These are phyloP conservation scores for Udeniomyces megalosporus DNA, from an alignment of 768 basidiomycete species.

Conservation along the genomic window DNA sequence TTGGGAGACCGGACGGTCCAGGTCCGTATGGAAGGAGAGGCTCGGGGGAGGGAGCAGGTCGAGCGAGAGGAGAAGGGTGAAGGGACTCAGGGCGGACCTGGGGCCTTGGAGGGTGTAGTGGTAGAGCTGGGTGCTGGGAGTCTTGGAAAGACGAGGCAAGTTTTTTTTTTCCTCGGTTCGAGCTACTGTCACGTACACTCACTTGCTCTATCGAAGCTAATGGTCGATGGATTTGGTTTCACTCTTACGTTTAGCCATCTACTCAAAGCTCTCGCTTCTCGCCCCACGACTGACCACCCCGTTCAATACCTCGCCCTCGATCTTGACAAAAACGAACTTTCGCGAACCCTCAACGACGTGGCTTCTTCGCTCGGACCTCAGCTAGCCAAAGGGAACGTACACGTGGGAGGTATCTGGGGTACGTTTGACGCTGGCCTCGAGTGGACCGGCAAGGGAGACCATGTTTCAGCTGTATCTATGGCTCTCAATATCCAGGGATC, in stretches of 20 bases:
- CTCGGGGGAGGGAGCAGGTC: not conserved
- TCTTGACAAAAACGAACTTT: slow-evolving; percentile 70
- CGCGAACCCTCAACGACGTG: slow-evolving; percentile 58
- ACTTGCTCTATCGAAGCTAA: too few species aligned
- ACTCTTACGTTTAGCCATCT: slow-evolving; percentile 43
- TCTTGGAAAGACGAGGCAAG: slow-evolving; percentile 11
- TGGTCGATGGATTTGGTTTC: not conserved
- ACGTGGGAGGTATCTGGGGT: slow-evolving; percentile 69
- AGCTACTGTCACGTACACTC: too few species aligned
- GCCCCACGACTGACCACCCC: slow-evolving; percentile 20
- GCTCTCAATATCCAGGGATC: not conserved
- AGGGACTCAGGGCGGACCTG: too few species aligned
- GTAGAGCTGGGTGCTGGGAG: slow-evolving; percentile 14
- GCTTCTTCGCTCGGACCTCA: slow-evolving; percentile 39
- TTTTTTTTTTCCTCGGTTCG: not conserved
- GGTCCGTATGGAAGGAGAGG: not conserved
- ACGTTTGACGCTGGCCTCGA: slow-evolving; percentile 80
- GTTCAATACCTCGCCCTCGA: slow-evolving; percentile 86
- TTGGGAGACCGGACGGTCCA: slow-evolving; percentile 11
- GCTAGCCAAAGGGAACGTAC: slow-evolving; percentile 49
- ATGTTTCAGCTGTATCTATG: not conserved
- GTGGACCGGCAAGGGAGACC: slow-evolving; percentile 46
- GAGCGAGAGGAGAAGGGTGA: not conserved
- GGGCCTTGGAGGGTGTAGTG: slow-evolving; percentile 9
- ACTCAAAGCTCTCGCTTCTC: slow-evolving; percentile 47